phyloP scores from a whole-genome alignment of 768 basidiomycete species.

The Podaxis mareebaensis region DNA sequence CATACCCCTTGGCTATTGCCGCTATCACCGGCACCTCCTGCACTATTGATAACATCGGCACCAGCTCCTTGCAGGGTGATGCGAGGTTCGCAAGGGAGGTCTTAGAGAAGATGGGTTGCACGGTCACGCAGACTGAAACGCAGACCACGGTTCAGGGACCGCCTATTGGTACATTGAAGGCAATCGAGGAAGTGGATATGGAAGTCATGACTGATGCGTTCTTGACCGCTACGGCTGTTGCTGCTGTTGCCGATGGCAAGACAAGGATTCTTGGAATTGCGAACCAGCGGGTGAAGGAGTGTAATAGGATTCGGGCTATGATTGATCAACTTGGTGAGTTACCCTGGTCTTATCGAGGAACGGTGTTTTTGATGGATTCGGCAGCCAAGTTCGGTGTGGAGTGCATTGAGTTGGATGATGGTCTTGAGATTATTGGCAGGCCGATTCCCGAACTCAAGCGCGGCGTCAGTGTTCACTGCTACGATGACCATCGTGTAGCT shows the following conservation, averaged over 20 bases:
- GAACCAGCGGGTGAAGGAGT: conserved; percentile 98
- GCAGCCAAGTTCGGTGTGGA: conserved; percentile 93
- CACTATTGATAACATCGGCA: conserved; percentile 91
- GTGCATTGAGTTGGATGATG: conserved; percentile 90
- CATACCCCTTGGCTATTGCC: conserved; percentile 95
- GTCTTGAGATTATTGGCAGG: conserved; percentile 85
- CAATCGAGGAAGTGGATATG: conserved; percentile 91
- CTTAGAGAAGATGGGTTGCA: conserved; percentile 93
- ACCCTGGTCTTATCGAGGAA: conserved; percentile 2
- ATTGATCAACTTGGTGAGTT: conserved; percentile 87
- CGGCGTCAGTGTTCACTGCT: conserved; percentile 89
- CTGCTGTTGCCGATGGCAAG: conserved; percentile 73
- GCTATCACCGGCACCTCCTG: conserved; percentile 97
- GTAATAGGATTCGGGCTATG: conserved; percentile 96
- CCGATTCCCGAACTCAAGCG: conserved; percentile 60
- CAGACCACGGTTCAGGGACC: conserved; percentile 94
- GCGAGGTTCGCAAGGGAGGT: conserved; percentile 94
- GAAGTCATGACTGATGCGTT: conserved; percentile 99
- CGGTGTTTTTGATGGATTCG: conserved; percentile 2
- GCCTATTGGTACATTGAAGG: conserved; percentile 75
- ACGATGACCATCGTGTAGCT: conserved; percentile 97
- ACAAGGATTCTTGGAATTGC: conserved; percentile 93
- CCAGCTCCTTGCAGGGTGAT: conserved; percentile 92
- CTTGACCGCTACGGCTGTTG: conserved; percentile 90
- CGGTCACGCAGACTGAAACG: conserved; percentile 81